Percentiles rank a stretch among this genome's conserved stretches.
Conservation (phyloP, 2,329 filamentous ascomycete genomes). For the Exophiala mesophila region DNA sequence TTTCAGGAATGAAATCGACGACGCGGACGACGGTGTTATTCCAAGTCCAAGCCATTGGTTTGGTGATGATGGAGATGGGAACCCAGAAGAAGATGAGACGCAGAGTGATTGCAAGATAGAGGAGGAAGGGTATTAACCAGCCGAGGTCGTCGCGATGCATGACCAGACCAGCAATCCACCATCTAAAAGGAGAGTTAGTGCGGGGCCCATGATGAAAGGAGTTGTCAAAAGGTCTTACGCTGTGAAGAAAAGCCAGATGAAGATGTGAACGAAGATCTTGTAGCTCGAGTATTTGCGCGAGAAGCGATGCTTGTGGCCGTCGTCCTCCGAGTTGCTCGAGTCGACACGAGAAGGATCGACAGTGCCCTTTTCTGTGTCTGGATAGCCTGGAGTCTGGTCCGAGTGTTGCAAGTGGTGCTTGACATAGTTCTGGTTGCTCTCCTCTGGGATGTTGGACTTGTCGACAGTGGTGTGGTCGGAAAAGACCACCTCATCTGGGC, state of each 20-base stretch:
- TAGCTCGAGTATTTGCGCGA: slow-evolving; percentile 42
- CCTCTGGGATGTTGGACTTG: slow-evolving; percentile 33
- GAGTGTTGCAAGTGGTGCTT: slow-evolving; percentile 31
- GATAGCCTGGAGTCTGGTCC: slow-evolving; percentile 25
- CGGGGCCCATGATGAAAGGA: background rate
- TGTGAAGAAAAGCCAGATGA: slow-evolving; percentile 26
- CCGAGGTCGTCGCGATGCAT: slow-evolving; percentile 68
- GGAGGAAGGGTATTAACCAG: slow-evolving; percentile 78
- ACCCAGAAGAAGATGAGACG: slow-evolving; percentile 71
- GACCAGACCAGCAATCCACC: slow-evolving; percentile 73
- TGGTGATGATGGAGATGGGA: slow-evolving; percentile 61
- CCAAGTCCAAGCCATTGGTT: slow-evolving; percentile 65
- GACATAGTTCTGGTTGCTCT: slow-evolving; percentile 39
- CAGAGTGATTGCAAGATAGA: slow-evolving; percentile 70
- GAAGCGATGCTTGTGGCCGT: slow-evolving; percentile 32
- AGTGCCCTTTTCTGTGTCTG: slow-evolving; percentile 42
- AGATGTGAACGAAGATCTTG: slow-evolving; percentile 44
- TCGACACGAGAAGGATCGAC: slow-evolving; percentile 27
- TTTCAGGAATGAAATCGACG: slow-evolving; percentile 61
- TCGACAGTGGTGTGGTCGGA: slow-evolving; percentile 40
- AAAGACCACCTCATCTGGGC: slow-evolving; percentile 46
- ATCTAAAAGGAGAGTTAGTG: slow-evolving; percentile 32
- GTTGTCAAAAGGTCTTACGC: slow-evolving; percentile 19
- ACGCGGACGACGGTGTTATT: slow-evolving; percentile 56
- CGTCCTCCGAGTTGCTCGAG: slow-evolving; percentile 31